phyloP scores from a whole-genome alignment of 2,329 filamentous ascomycete species.

The Daldinia eschscholtzii region DNA sequence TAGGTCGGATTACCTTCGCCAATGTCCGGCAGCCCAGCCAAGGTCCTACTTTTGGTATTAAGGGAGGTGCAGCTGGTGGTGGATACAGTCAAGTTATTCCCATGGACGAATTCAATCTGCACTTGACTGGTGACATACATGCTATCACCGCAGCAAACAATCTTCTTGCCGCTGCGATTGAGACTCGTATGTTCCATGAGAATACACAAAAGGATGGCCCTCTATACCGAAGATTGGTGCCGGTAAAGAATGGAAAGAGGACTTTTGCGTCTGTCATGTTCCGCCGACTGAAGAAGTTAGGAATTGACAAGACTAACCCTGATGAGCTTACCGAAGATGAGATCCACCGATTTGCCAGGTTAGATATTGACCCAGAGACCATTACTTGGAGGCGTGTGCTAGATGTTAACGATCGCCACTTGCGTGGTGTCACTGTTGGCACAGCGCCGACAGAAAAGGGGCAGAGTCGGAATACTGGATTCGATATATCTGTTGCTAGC shows the following conservation, averaged over 20 bases:
- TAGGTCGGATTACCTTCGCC: conserved; percentile 90
- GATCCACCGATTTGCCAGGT: conserved; percentile 85
- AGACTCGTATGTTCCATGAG: conserved; percentile 98
- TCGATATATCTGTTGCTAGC: conserved; percentile 97
- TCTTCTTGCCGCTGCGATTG: conserved; percentile 92
- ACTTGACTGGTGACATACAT: conserved; percentile 97
- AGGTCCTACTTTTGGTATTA: conserved; percentile 98
- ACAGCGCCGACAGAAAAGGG: conserved; percentile 92
- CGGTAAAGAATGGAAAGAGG: conserved; percentile 88
- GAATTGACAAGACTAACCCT: conserved; percentile 94
- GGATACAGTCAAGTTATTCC: conserved; percentile 99
- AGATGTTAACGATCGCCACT: conserved; percentile 96
- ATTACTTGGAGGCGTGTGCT: conserved; percentile 97
- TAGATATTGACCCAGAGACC: conserved; percentile 96
- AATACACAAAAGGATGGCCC: conserved; percentile 91
- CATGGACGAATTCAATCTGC: conserved; percentile 99
- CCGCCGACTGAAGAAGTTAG: conserved; percentile 92
- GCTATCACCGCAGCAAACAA: conserved; percentile 98
- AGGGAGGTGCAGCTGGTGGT: conserved; percentile 95
- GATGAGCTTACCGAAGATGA: conserved; percentile 92
- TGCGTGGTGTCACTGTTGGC: conserved; percentile 90
- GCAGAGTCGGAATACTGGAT: conserved; percentile 87
- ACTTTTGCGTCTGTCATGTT: conserved; percentile 92
- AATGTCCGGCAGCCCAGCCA: conserved; percentile 98
- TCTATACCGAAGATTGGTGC: conserved; percentile 88